Conservation (phyloP, 1,284 basidiomycete species). For the Cronartium quercuum region DNA sequence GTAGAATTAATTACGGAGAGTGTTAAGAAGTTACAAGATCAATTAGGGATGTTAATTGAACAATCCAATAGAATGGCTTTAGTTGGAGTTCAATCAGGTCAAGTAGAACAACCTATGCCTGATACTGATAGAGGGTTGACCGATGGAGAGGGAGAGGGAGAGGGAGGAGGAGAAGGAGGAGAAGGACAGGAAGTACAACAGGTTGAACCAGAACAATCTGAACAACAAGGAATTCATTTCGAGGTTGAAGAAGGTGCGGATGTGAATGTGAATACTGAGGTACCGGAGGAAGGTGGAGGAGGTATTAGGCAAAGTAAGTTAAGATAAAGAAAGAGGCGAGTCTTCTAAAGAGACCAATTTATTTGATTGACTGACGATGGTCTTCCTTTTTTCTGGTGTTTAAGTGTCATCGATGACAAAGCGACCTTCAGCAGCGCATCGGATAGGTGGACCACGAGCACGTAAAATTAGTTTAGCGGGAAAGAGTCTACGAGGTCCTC, state of each 20-base stretch:
- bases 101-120: slow-evolving; percentile 15
- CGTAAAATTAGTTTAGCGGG: slow-evolving; percentile 25
- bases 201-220: slow-evolving; percentile 4
- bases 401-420: slow-evolving; percentile 32
- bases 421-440: slow-evolving; percentile 20
- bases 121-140: slow-evolving; percentile 12
- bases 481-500: slow-evolving; percentile 25
- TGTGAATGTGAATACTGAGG: not conserved
- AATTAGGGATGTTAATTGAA: slow-evolving; percentile 23
- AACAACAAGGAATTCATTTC: not conserved
- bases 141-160: not conserved
- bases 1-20: slow-evolving; percentile 28
- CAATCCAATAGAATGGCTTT: slow-evolving; percentile 26
- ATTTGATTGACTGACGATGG: not conserved
- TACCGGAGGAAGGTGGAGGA: not conserved
- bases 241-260: slow-evolving; percentile 5
- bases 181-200: not conserved
- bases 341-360: not conserved
- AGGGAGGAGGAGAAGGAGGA: not conserved
- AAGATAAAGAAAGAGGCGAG: not conserved
- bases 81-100: slow-evolving; percentile 1
- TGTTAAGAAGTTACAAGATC: slow-evolving; percentile 20
- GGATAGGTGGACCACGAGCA: slow-evolving; percentile 25
- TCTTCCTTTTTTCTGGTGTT: not conserved
- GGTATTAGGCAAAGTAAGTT: not conserved